Conservation (phyloP, 495 filamentous ascomycete species). For the Articulospora tetracladia region DNA sequence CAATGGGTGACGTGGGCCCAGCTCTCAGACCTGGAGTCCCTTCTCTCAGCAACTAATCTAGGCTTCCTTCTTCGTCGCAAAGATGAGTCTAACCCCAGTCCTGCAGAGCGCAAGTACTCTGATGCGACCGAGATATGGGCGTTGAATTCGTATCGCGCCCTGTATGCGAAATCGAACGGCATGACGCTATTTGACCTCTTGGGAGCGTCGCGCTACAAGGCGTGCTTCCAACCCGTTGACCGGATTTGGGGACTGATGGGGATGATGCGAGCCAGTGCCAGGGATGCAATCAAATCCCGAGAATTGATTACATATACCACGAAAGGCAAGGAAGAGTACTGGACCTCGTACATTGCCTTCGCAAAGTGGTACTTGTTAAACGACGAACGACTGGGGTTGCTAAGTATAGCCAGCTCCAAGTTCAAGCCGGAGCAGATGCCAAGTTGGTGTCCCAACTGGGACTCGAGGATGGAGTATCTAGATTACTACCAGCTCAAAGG, state of each 20-base stretch:
- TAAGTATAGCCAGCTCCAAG: neutral
- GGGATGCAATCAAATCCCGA: neutral
- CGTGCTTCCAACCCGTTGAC: neutral
- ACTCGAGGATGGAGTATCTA: neutral
- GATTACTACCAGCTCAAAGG: neutral
- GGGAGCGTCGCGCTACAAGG: neutral
- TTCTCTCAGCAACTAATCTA: neutral
- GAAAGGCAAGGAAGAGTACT: neutral
- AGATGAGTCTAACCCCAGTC: neutral
- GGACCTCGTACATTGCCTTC: neutral
- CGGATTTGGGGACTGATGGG: neutral
- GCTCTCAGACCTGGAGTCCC: neutral
- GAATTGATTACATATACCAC: neutral
- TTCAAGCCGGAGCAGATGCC: neutral
- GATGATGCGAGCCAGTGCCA: neutral
- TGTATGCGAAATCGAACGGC: neutral
- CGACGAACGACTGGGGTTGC: neutral
- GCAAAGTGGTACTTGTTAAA: neutral
- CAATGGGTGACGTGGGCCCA: neutral
- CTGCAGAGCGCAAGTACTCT: neutral
- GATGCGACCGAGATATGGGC: neutral
- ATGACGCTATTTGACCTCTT: neutral
- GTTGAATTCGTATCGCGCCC: neutral
- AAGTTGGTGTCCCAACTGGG: neutral
- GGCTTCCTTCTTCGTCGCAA: neutral